phyloP scores from a whole-genome alignment of 306 rosid species.

The Senna tora region DNA sequence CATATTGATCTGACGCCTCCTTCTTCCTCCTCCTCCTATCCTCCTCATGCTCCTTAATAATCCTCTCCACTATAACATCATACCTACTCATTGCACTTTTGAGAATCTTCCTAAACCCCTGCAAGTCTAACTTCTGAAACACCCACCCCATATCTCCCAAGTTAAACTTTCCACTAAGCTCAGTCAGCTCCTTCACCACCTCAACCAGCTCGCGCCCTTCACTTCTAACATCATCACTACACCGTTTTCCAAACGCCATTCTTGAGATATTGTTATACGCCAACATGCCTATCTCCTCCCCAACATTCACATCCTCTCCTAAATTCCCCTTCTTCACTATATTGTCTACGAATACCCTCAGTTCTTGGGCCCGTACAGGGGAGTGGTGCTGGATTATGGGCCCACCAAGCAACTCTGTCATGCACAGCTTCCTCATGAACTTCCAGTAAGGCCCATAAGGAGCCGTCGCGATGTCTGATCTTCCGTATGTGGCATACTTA shows the following conservation, averaged over 20 bases:
- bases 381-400: constrained; percentile 34
- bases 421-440: constrained; percentile 53
- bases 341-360: neutral
- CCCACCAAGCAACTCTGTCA: constrained; percentile 49
- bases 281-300: constrained; percentile 35
- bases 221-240: constrained; percentile 29
- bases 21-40: constrained; percentile 27
- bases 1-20: neutral
- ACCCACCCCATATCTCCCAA: constrained; percentile 45
- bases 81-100: constrained; percentile 35
- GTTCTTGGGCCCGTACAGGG: constrained; percentile 41
- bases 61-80: constrained; percentile 49
- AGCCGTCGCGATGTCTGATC: constrained; percentile 40
- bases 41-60: constrained; percentile 50
- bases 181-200: constrained; percentile 34
- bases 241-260: constrained; percentile 46
- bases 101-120: constrained; percentile 43
- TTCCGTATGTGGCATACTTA: constrained; percentile 44
- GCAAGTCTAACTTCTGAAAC: constrained; percentile 51
- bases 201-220: constrained; percentile 38
- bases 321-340: neutral
- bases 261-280: constrained; percentile 33
- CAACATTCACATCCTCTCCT: constrained; percentile 39
- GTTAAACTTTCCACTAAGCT: constrained; percentile 32
- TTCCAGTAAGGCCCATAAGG: constrained; percentile 60